phyloP scores from a whole-genome alignment of 208 protist genomes.

The Trypanosoma caninum region DNA sequence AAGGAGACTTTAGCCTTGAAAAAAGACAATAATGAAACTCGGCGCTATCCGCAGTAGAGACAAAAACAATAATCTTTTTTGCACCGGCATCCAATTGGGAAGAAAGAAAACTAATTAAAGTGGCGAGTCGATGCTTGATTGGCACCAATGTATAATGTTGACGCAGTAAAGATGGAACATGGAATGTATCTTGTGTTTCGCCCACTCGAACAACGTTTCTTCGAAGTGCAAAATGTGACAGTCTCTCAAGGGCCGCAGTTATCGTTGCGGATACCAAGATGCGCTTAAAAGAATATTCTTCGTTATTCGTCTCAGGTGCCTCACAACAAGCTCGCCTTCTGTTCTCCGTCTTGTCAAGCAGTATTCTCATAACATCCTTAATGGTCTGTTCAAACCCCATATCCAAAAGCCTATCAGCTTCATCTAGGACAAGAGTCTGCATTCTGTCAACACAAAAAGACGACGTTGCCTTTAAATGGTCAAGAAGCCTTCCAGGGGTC shows the following conservation, averaged over 20 bases:
- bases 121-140: slow-evolving; percentile 58
- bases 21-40: slow-evolving; percentile 80
- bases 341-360: slow-evolving; percentile 36
- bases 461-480: slow-evolving; percentile 55
- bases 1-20: slow-evolving; percentile 55
- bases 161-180: slow-evolving; percentile 44
- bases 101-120: slow-evolving; percentile 62
- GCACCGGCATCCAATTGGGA: slow-evolving; percentile 39
- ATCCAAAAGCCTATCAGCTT: slow-evolving; percentile 96
- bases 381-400: slow-evolving; percentile 99
- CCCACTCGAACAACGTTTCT: slow-evolving; percentile 35
- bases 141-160: slow-evolving; percentile 71
- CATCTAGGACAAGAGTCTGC: slow-evolving; percentile 94
- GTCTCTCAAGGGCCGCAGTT: slow-evolving; percentile 67
- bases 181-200: slow-evolving; percentile 32
- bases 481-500: slow-evolving; percentile 54
- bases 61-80: slow-evolving; percentile 72
- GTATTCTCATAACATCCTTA: slow-evolving; percentile 94
- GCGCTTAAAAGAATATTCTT: slow-evolving; percentile 19
- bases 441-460: slow-evolving; percentile 56
- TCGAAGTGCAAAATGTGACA: slow-evolving; percentile 84
- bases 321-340: background rate
- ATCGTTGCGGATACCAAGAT: slow-evolving; percentile 74
- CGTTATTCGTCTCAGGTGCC: background rate
- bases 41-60: slow-evolving; percentile 67